Evolutionary conservation across 495 filamentous ascomycete species (phyloP), one percentile per base, ranked within the genome.

Genomic region (Penicillium longicatenatum): DNA sequence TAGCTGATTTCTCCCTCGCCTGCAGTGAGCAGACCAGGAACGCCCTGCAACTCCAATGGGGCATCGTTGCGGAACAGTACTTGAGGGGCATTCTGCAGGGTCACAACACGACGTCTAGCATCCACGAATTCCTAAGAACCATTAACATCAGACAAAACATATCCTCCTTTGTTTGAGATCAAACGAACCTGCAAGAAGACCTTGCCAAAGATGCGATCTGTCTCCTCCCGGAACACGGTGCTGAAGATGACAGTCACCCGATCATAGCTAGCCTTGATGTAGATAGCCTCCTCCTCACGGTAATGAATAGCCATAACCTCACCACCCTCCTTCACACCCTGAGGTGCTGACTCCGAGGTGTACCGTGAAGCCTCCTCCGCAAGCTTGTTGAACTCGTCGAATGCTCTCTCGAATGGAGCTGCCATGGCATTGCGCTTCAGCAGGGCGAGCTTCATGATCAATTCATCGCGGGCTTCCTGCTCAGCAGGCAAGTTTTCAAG

Each of bases 191-290:
- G 88, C 60, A 91, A 62, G 72, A 98, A 98, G 35, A 98, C 91
- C 78, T 97, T 97, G 63, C 93, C 94, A 67, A 94, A 98, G 56
- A 98, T 89, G 31, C 94, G 79, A 72, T 98, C 94, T 53, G 94
- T 98, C 78, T 98, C 94, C 70, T 98, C 95, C 37, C 93, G 76
- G 81, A 98, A 98, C 50, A 98, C 86, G 33, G 94, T 98, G 74
- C 92, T 96, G 84, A 98, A 98, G 68, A 98, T 98, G 66, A 98
- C 93, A 1, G 94, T 98, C 39, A 98, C 95, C 52, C 94, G 87
- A 69, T 98, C 94, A 70, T 92, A 89, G 71, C 89, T 95, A 31
- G 94, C 93, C 74, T 98, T 97, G 79, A 98, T 91, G 73, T 96
- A 98, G 69, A 98, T 97, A n/a, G 94, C 94, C 70, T 98, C 94